Base-by-base conservation (phyloP, 2,329 filamentous ascomycete species). In the Byssothecium circinans region DNA sequence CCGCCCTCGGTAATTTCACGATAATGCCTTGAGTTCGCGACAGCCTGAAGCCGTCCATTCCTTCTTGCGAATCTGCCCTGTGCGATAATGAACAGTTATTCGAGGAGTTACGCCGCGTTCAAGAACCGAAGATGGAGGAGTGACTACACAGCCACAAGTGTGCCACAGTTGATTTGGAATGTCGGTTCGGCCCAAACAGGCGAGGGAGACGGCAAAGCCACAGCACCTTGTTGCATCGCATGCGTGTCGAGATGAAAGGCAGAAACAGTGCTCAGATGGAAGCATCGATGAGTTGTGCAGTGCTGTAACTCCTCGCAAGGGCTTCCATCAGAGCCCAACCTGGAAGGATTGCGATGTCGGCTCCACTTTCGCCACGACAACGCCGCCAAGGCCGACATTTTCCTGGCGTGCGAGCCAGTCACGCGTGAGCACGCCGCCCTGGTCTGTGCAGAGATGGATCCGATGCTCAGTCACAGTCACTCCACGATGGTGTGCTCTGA, bases 401-500 rank as follows among this genome's bases (percentile, higher is more conserved):
- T 23, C 43, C 41, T 50, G 46, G 52, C 49, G 52, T 52, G 30
- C 51, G 53, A 58, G 49, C 63, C 59, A 67, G 65, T 67, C 60
- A 66, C 36, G 50, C 49, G 47, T 29, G 42, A 44, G 54, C 57
- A 61, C 60, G 29, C 29, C 29, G 29, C 23, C 6, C 23, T 25
- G 23, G 23, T 25, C 23, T 10, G 23, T 25, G 23, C 23, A 54
- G 53, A 49, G 35, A 34, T 45, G 47, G 41, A 49, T 49, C 50
- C 54, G 52, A 48, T 53, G 54, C 48, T 51, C 43, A 37, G 54
- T 51, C 51, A 39, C 40, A 41, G 58, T 57, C 56, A 62, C 55
- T 55, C 62, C 57, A 65, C 56, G 23, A 52, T 62, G 20, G 47
- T 57, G 56, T 54, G 58, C 56, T 65, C 60, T 69, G 66, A 69